A percentile compares a stretch with the other conserved stretches of the same genome.
phyloP scores from a whole-genome alignment of 331 rosid genomes.

The Phaseolus coccineus region DNA sequence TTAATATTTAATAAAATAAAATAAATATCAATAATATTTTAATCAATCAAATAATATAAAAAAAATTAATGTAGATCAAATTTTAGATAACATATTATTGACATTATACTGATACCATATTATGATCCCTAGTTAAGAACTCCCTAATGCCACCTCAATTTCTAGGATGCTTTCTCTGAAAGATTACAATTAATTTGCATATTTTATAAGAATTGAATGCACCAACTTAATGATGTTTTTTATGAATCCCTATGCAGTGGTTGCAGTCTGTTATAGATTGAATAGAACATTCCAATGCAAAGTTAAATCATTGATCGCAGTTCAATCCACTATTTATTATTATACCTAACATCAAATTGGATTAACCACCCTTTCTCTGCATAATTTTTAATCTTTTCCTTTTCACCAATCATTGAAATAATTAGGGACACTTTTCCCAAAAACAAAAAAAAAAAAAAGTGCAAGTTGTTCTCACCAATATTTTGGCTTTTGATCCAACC shows the following conservation, averaged over 20 bases:
- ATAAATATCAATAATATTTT: too few relatives aligned
- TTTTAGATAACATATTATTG: too few relatives aligned
- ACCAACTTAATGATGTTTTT: slow-evolving; percentile 33
- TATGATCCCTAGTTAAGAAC: too few relatives aligned
- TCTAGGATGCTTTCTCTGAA: not conserved
- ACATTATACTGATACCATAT: too few relatives aligned
- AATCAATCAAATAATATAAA: too few relatives aligned
- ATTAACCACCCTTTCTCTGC: slow-evolving; percentile 18
- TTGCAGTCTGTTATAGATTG: not conserved
- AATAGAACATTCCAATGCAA: slow-evolving; percentile 51
- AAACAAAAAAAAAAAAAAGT: not conserved
- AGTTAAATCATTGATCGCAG: slow-evolving; percentile 33
- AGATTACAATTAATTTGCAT: not conserved
- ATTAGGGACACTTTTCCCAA: not conserved
- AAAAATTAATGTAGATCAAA: too few relatives aligned
- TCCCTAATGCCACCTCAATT: too few relatives aligned
- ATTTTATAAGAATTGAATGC: slow-evolving; percentile 26
- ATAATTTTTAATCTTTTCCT: not conserved
- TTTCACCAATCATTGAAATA: slow-evolving; percentile 50
- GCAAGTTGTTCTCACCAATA: slow-evolving; percentile 5
- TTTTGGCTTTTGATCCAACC: not conserved
- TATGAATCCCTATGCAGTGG: slow-evolving; percentile 4
- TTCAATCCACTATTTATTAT: slow-evolving; percentile 16
- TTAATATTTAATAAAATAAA: too few relatives aligned
- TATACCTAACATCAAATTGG: slow-evolving; percentile 23